Percentiles rank a stretch among this genome's conserved stretches.
Conservation (phyloP, 1,139 yeast genomes). For the Candida sp. region DNA sequence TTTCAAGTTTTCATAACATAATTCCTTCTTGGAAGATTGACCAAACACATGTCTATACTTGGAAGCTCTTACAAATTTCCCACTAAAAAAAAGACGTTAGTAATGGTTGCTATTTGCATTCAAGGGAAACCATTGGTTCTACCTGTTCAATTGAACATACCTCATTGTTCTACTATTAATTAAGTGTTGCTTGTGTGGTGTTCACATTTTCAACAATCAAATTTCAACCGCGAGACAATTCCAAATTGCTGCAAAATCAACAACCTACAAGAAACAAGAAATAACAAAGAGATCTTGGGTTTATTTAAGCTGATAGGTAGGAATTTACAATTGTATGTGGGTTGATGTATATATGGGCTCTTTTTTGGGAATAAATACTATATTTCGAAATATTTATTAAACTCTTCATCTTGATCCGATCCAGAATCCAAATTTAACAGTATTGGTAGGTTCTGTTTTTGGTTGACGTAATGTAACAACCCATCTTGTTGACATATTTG, state of each 20-base stretch:
- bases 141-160: background rate
- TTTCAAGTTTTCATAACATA: conserved; percentile 82
- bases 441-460: background rate
- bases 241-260: background rate
- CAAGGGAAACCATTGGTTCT: background rate
- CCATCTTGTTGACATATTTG: conserved; percentile 13
- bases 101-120: background rate
- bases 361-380: background rate
- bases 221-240: background rate
- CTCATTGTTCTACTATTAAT: background rate
- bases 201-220: background rate
- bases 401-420: background rate
- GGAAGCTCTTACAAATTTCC: conserved; percentile 93
- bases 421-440: background rate
- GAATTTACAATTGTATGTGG: too few species aligned
- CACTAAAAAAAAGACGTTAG: conserved; percentile 41
- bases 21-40: conserved; percentile 83
- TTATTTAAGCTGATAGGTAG: background rate
- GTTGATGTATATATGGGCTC: too few species aligned
- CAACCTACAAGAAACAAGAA: background rate
- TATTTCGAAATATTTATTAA: background rate
- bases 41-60: conserved; percentile 96
- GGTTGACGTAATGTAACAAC: conserved; percentile 10
- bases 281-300: background rate
- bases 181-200: background rate